Percentiles rank a stretch among this genome's conserved stretches.
Conservation (phyloP, 805 yeast species). For the Wickerhamiella spandovensis region DNA sequence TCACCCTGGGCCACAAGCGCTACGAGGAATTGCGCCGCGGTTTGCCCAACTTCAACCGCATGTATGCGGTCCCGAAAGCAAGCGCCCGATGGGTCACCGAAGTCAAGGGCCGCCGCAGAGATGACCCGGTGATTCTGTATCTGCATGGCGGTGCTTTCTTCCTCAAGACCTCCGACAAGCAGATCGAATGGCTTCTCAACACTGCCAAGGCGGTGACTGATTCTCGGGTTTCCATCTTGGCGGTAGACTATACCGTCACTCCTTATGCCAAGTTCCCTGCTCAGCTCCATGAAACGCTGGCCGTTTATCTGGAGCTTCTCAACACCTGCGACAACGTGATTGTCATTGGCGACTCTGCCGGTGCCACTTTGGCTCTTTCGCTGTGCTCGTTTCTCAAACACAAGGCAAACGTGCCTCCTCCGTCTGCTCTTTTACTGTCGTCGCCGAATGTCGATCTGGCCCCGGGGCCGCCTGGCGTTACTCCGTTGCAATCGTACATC, state of each 20-base stretch:
- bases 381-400: not conserved
- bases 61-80: slow-evolving; percentile 9
- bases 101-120: slow-evolving; percentile 5
- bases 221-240: slow-evolving; percentile 13
- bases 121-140: slow-evolving; percentile 13
- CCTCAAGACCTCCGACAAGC: not conserved
- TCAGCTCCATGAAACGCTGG: slow-evolving; percentile 15
- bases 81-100: slow-evolving; percentile 13
- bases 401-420: not conserved
- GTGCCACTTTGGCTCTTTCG: slow-evolving; percentile 15
- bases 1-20: not conserved
- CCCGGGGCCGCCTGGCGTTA: slow-evolving; percentile 4
- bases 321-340: slow-evolving; percentile 14
- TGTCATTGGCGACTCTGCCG: slow-evolving; percentile 23
- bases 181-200: not conserved
- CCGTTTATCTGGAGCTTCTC: slow-evolving; percentile 11
- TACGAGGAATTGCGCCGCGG: not conserved
- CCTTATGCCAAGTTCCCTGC: slow-evolving; percentile 12
- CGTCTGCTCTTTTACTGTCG: slow-evolving; percentile 9
- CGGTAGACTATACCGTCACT: slow-evolving; percentile 18
- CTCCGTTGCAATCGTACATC: slow-evolving; percentile 1
- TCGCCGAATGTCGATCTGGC: slow-evolving; percentile 15
- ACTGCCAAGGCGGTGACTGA: not conserved
- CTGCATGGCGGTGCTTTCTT: slow-evolving; percentile 15
- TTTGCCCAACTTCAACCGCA: slow-evolving; percentile 9